These are phyloP conservation scores for Harringtonia lauricola DNA, from an alignment of 2,329 filamentous ascomycete genomes.

Conservation along the genomic window DNA sequence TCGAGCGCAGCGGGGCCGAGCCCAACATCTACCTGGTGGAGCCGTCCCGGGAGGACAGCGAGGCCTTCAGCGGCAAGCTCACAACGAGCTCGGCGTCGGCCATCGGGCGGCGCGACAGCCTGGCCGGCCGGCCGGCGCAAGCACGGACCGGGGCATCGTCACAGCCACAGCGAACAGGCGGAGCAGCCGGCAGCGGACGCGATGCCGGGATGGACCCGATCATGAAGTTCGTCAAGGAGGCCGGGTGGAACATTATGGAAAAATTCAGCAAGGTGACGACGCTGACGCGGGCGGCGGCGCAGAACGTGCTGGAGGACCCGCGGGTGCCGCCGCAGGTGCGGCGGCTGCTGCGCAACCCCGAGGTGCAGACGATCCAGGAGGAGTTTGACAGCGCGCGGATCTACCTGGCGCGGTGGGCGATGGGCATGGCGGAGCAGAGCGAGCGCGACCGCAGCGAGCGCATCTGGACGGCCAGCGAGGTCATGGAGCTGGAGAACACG, in stretches of 20 bases:
- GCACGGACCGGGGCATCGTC: constrained; percentile 18
- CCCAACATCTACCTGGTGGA: constrained; percentile 87
- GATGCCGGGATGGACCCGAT: constrained; percentile 85
- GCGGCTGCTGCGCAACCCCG: constrained; percentile 75
- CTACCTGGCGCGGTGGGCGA: constrained; percentile 93
- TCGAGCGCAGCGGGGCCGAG: constrained; percentile 78
- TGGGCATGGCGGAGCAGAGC: constrained; percentile 96
- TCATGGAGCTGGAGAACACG: constrained; percentile 87
- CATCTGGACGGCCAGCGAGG: constrained; percentile 88
- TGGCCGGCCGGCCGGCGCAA: constrained; percentile 23
- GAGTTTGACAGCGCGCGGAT: constrained; percentile 95
- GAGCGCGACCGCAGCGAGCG: constrained; percentile 75
- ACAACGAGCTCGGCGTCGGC: constrained; percentile 33
- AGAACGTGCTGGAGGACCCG: constrained; percentile 84
- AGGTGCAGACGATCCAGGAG: constrained; percentile 89
- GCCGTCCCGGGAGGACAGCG: constrained; percentile 65
- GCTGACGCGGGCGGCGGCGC: constrained; percentile 83
- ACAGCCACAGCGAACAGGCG: constrained; percentile 13
- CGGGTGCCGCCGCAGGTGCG: constrained; percentile 82
- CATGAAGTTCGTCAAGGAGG: constrained; percentile 87
- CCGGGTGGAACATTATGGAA: constrained; percentile 92
- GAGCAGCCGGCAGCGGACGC: constrained; percentile 14
- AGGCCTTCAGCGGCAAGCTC: constrained; percentile 62
- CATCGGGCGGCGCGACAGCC: constrained; percentile 28
- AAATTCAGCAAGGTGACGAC: constrained; percentile 96